Evolutionary conservation across 805 yeast species (phyloP), one percentile per base, ranked within the genome.

Genomic region (Candida dajiaensis): DNA sequence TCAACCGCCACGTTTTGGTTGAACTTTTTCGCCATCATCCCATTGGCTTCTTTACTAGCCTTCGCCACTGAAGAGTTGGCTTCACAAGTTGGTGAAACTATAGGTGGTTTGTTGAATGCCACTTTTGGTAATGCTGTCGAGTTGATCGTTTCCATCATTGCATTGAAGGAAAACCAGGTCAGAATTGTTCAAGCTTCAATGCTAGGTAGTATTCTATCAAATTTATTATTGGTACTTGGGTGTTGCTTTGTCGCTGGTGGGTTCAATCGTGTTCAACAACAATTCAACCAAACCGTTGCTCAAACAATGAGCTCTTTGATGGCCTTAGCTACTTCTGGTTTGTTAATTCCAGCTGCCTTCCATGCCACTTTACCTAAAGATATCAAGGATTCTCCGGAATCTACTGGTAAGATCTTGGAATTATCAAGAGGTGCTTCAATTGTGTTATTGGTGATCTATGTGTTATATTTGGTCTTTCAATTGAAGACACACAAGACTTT

Each of bases 121-220:
- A 90, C 98, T 10, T 88, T 94, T 64, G 99, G 99, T 49, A 94
- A 94, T 65, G 98, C 98, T 2, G 97, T 94, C 20, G 99, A 94
- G 69, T 80, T 94, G 50, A 94, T 94, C 65, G 98, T 94, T 31
- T 86, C 96, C 2, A 72, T 94, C 23, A 89, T 94, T 55, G 99
- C 99, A 1, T 73, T 94, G 58, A 73, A 69, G 55, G 84, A 86
- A 39, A 86, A 88, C 55, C 97, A 94, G 67, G 81, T 94, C 43
- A 77, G 96, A 52, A 90, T 94, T 59, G 98, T 94, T 25, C 98
- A 94, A 68, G 96, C 98, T 2, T 86, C 96, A 19, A 92, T 94
- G 98, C 76, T 94, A 48, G 99, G 99, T 28, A 85, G 95, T 44
- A 87, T 94, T 50, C 72, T 94, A 48, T 87, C 96, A 42, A 94